These are phyloP conservation scores for Stachybotrys chlorohalonatus DNA, from an alignment of 2,329 filamentous ascomycete genomes.

Conservation along the genomic window DNA sequence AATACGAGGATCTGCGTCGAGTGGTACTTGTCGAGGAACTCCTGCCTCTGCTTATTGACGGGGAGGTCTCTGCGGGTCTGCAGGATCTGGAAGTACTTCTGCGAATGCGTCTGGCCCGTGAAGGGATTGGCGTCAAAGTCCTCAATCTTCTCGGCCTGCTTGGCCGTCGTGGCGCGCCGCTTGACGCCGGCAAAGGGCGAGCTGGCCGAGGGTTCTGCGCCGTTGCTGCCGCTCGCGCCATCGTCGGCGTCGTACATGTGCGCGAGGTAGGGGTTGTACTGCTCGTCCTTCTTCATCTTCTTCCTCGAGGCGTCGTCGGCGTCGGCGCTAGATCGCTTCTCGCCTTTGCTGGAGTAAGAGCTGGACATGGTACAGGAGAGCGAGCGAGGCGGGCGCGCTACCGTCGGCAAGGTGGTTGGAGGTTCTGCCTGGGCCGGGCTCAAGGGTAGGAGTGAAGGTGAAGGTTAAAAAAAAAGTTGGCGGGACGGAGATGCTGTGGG, in stretches of 20 bases:
- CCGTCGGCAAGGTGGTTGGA: constrained; percentile 1
- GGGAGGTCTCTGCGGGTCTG: constrained; percentile 76
- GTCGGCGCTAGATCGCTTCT: constrained; percentile 37
- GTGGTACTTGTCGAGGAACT: constrained; percentile 91
- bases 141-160: constrained; percentile 65
- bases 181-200: constrained; percentile 57
- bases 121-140: constrained; percentile 79
- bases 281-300: constrained; percentile 32
- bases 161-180: constrained; percentile 72
- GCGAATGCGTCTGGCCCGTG: constrained; percentile 66
- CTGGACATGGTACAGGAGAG: constrained; percentile 27
- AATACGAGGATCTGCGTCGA: constrained; percentile 94
- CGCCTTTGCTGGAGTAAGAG: constrained; percentile 18
- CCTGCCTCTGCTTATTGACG: constrained; percentile 85
- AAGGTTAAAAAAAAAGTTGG: constrained; percentile 14
- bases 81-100: constrained; percentile 84
- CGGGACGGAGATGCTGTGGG: background rate
- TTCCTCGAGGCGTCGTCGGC: constrained; percentile 30
- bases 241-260: constrained; percentile 62
- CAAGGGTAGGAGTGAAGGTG: constrained; percentile 11
- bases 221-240: constrained; percentile 26
- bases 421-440: too few species aligned
- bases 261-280: constrained; percentile 78
- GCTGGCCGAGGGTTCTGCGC: constrained; percentile 22
- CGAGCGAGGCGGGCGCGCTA: background rate